Percentiles rank a stretch among this genome's conserved stretches.
Evolutionary conservation across 1,284 basidiomycete genomes (phyloP).

Genomic region (Malassezia obtusa): DNA sequence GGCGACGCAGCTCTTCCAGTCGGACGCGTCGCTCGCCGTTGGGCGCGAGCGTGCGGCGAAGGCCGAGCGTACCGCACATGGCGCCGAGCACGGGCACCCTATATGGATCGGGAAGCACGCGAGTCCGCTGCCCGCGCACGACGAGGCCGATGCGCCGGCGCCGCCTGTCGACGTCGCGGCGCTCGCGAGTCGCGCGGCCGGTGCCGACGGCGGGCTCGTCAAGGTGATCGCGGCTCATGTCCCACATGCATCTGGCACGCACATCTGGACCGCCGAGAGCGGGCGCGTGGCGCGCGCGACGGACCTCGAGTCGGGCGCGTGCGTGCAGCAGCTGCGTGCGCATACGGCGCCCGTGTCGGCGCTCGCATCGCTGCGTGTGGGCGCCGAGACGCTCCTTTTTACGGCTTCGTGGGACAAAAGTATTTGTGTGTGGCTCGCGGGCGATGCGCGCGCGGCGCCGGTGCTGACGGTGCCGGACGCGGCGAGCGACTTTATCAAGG

Average conservation of each 20-base stretch:
- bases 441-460: neutral
- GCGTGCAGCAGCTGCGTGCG: constrained; percentile 7
- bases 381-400: constrained; percentile 3
- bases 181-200: constrained; percentile 12
- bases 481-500: constrained; percentile 22
- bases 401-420: constrained; percentile 18
- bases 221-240: constrained; percentile 12
- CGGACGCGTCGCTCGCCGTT: constrained; percentile 17
- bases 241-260: neutral
- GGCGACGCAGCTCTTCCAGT: constrained; percentile 20
- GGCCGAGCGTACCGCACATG: constrained; percentile 15
- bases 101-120: constrained; percentile 19
- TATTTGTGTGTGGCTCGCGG: constrained; percentile 14
- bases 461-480: constrained; percentile 8
- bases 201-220: constrained; percentile 12
- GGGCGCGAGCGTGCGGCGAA: constrained; percentile 18
- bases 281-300: constrained; percentile 12
- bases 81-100: constrained; percentile 13
- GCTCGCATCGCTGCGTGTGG: constrained; percentile 3
- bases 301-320: constrained; percentile 13
- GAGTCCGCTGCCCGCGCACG: neutral
- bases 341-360: constrained; percentile 19
- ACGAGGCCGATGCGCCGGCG: neutral
- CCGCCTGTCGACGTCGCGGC: neutral
- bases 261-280: constrained; percentile 16